Conservation (phyloP, 2,329 filamentous ascomycete genomes). For the Penicillium sp. region DNA sequence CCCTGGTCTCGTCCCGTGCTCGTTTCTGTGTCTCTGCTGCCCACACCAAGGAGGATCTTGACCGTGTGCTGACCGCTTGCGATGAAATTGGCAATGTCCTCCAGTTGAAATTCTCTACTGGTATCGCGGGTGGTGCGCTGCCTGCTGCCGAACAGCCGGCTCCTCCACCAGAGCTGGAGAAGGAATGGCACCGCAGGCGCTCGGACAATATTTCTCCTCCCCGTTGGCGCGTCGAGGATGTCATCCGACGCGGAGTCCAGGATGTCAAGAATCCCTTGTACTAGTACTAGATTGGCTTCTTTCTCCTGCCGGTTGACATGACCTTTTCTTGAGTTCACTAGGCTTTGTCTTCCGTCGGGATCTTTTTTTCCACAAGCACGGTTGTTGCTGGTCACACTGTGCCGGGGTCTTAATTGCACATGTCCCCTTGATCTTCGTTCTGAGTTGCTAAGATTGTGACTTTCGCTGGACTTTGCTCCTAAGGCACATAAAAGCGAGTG, state of each 20-base stretch:
- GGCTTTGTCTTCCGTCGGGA: slow-evolving; percentile 9
- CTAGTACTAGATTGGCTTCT: slow-evolving; percentile 55
- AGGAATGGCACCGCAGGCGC: slow-evolving; percentile 57
- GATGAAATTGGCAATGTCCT: slow-evolving; percentile 89
- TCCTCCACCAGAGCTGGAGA: slow-evolving; percentile 62
- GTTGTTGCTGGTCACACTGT: slow-evolving; percentile 37
- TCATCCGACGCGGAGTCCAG: slow-evolving; percentile 68
- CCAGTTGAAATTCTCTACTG: slow-evolving; percentile 96
- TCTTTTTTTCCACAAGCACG: slow-evolving; percentile 17
- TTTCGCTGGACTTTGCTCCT: slow-evolving; percentile 14
- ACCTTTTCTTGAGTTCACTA: slow-evolving; percentile 11
- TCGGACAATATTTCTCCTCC: slow-evolving; percentile 61
- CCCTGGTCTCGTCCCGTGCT: slow-evolving; percentile 88
- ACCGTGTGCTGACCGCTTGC: slow-evolving; percentile 82
- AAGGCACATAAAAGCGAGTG: slow-evolving; percentile 6
- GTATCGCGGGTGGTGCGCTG: slow-evolving; percentile 82
- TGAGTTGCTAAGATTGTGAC: slow-evolving; percentile 9
- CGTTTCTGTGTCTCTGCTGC: slow-evolving; percentile 94
- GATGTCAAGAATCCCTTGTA: slow-evolving; percentile 71
- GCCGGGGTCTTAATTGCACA: slow-evolving; percentile 17
- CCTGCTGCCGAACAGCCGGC: slow-evolving; percentile 69
- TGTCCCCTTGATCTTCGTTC: slow-evolving; percentile 3
- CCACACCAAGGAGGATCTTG: slow-evolving; percentile 97
- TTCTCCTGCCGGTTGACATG: slow-evolving; percentile 9
- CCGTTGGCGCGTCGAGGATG: slow-evolving; percentile 73